Conservation (phyloP, 2,329 filamentous ascomycete species). For the Chrysoporthe cubensis region DNA sequence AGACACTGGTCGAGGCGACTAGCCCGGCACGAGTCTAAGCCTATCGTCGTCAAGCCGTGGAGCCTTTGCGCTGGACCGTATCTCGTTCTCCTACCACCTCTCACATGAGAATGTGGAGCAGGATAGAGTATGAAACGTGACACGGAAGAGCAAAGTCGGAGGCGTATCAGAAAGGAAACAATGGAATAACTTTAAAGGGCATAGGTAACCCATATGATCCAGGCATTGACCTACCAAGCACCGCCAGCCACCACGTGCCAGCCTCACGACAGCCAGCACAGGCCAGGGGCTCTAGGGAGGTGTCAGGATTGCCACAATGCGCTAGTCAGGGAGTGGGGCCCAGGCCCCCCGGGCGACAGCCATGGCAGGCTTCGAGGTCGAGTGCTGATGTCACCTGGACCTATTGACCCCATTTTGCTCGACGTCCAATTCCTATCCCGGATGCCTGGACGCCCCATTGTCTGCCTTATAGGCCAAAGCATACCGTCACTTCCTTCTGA, state of each 20-base stretch:
- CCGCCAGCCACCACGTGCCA: no score
- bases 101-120: no score
- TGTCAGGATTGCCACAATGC: not conserved
- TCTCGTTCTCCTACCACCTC: no score
- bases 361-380: not conserved
- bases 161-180: no score
- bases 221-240: not conserved
- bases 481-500: not conserved
- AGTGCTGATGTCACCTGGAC: constrained; percentile 3
- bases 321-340: not conserved
- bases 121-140: no score
- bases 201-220: no score
- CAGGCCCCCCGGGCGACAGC: not conserved
- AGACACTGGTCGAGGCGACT: not conserved
- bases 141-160: no score
- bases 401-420: not conserved
- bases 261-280: not conserved
- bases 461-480: not conserved
- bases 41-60: not conserved
- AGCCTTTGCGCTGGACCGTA: not conserved
- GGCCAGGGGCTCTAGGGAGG: not conserved
- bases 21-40: not conserved
- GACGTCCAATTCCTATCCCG: not conserved
- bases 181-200: no score
- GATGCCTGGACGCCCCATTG: not conserved